A percentile compares a stretch with the other conserved stretches of the same genome.
Conservation (phyloP, 345 rosid species). For the Ailanthus altissimus region DNA sequence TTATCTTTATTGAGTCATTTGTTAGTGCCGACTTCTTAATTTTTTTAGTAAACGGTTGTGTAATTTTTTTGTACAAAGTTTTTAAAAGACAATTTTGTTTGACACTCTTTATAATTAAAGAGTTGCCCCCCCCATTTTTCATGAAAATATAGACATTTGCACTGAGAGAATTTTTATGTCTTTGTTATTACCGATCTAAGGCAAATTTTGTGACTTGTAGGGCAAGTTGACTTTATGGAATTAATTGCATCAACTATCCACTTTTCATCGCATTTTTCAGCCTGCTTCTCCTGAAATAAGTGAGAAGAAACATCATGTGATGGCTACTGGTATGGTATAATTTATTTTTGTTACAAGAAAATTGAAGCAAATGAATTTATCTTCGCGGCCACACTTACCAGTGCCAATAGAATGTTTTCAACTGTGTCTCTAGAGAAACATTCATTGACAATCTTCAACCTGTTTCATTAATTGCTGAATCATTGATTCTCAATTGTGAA, state of each 20-base stretch:
- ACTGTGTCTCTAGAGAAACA: constrained; percentile 30
- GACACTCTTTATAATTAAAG: too few species aligned
- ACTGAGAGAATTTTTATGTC: too few species aligned
- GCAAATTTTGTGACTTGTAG: constrained; percentile 31
- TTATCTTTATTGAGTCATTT: too few species aligned
- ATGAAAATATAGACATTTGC: too few species aligned
- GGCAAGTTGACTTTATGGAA: constrained; percentile 29
- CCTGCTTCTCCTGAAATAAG: constrained; percentile 17
- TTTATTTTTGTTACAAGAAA: too few species aligned
- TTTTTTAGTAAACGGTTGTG: too few species aligned
- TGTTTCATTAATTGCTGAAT: not conserved
- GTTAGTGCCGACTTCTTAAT: too few species aligned
- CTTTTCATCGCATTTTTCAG: not conserved
- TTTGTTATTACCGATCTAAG: constrained; percentile 32
- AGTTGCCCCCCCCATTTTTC: too few species aligned
- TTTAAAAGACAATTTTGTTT: too few species aligned
- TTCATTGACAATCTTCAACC: constrained; percentile 26
- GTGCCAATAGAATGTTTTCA: constrained; percentile 28
- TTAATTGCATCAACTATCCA: not conserved
- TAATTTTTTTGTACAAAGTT: too few species aligned
- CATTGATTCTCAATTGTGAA: not conserved
- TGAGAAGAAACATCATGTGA: not conserved
- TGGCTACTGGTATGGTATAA: too few species aligned
- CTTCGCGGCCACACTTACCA: constrained; percentile 19
- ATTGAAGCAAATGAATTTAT: not conserved